These are phyloP conservation scores for Botryosphaeria agaves DNA, from an alignment of 2,329 filamentous ascomycete genomes.

Conservation along the genomic window DNA sequence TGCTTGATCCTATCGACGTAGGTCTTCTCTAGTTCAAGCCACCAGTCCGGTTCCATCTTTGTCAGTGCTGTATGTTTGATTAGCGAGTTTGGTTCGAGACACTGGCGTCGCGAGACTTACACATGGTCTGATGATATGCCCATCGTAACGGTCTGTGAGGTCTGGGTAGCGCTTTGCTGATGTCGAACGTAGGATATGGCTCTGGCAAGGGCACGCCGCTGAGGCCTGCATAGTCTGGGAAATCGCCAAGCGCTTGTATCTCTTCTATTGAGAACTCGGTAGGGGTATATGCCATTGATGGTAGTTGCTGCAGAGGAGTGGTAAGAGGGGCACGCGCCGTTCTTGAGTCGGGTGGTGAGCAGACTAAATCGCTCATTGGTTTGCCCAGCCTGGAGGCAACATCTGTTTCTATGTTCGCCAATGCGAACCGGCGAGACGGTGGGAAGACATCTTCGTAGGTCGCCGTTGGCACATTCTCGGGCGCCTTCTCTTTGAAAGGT, in stretches of 20 bases:
- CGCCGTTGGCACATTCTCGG: slow-evolving; percentile 11
- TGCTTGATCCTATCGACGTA: slow-evolving; percentile 52
- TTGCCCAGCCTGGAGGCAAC: slow-evolving; percentile 12
- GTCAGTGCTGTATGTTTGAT: slow-evolving; percentile 48
- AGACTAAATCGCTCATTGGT: slow-evolving; percentile 9
- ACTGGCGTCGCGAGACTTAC: slow-evolving; percentile 45
- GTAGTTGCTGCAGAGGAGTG: slow-evolving; percentile 7
- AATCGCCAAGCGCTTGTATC: slow-evolving; percentile 52
- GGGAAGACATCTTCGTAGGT: slow-evolving; percentile 33
- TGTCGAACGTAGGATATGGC: slow-evolving; percentile 47
- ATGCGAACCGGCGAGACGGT: slow-evolving; percentile 30
- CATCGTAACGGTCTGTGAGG: slow-evolving; percentile 72
- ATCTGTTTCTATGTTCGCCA: slow-evolving; percentile 17
- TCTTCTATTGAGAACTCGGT: slow-evolving; percentile 57
- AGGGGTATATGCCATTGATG: slow-evolving; percentile 32
- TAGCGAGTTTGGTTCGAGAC: no score
- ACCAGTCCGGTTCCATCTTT: slow-evolving; percentile 69
- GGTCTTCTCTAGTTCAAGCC: slow-evolving; percentile 69
- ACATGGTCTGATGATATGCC: slow-evolving; percentile 84
- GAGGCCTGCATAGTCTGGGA: slow-evolving; percentile 60
- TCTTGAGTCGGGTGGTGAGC: slow-evolving; percentile 7
- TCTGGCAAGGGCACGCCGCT: slow-evolving; percentile 57
- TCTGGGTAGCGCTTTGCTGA: slow-evolving; percentile 48
- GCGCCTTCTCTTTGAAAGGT: slow-evolving; percentile 28
- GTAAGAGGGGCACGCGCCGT: slow-evolving; percentile 8